Base-by-base conservation (phyloP, 495 filamentous ascomycete genomes). In the Lepraria neglecta region DNA sequence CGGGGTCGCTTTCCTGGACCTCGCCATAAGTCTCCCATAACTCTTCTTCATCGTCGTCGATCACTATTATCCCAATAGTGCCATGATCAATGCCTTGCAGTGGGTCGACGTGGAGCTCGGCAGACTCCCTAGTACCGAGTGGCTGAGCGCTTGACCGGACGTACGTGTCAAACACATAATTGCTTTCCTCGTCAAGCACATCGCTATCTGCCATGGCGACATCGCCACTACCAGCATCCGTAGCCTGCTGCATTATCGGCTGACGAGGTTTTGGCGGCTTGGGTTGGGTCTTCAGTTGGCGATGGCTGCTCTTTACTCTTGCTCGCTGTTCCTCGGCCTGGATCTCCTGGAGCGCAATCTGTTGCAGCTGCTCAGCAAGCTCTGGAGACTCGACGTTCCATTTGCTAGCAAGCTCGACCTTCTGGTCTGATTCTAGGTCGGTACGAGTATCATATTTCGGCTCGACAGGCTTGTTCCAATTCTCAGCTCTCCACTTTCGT, bases 81-180 rank as follows among this genome's bases (percentile, higher is more conserved):
- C 69, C 47, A 27, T 43, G 21, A 21, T 55, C 33, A n/a, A 45
- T 7, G 38, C 35, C 50, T 17, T 30, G 38, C 24, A 56, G 38
- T 43, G 58, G 21, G 52, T 62, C 58, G 46, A 27, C 35, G 35
- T 40, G 17, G 6, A 19, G 21, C 6, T 48, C 53, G 28, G 35
- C 35, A 7, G 40, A 40, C 38, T 58, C 53, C 40, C n/a, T 14
- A 9, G 35, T 27, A 42, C 9, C 27, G 33, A 11, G 14, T 11
- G 52, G 53, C 31, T 52, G 42, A 21, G 31, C 38, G 44, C 4
- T 24, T 24, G 52, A 57, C 27, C 44, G 45, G 21, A 86, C 75
- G 65, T 84, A 87, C 10, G 78, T 83, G 65, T 87, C 84, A 69
- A 84, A 83, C 51, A 86, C 82, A 68, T 81, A 87, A 48, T 82